Base-by-base conservation (phyloP, 192 early-diverging fungal species). In the Anaeromyces robustus region DNA sequence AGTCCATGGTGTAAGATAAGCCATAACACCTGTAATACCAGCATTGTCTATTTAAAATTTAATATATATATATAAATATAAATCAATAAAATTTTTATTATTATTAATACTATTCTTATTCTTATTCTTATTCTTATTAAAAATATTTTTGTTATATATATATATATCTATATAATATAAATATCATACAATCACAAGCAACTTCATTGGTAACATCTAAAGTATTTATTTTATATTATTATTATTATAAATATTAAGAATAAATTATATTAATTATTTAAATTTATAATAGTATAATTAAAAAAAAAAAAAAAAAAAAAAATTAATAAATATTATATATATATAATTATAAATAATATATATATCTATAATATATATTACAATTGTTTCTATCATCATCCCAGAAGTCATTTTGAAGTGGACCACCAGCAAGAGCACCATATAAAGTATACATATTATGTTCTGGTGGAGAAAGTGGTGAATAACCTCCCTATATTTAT, bases 391-490 rank as follows among this genome's bases (percentile, higher is more conserved):
- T 83, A 11, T 82, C 78, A 78, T 91, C 90, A 18, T 78, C 31
- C 79, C 87, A 91, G 3, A 81, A 81, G 77, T 91, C 90, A 29
- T 86, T 81, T 78, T 88, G 86, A 77, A 84, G 83, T 1, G 90
- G 90, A 43, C 90, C 90, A n/a, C 89, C 89, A 22, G 90, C 88
- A 29, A 91, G 78, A 16, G 87, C 87, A 19, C 90, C 90, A 79
- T 89, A 90, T 28, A 91, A 83, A 0, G 87, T 80, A 77, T 89
- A 80, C 26, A 79, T 30, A 32, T 85, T 84, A 52, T 79, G 5
- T 80, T 77, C 29, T 89, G 89, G 5, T 29, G 43, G 43, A 52
- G 43, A 52, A 52, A 52, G 43, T 22, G 43, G 43, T 22, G 43
- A 52, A 52, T 52, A 52, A 52, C 43, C 43, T 52, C 43, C 43